These are phyloP conservation scores for Trichothecium roseum DNA, from an alignment of 2,329 filamentous ascomycete genomes.

Conservation along the genomic window DNA sequence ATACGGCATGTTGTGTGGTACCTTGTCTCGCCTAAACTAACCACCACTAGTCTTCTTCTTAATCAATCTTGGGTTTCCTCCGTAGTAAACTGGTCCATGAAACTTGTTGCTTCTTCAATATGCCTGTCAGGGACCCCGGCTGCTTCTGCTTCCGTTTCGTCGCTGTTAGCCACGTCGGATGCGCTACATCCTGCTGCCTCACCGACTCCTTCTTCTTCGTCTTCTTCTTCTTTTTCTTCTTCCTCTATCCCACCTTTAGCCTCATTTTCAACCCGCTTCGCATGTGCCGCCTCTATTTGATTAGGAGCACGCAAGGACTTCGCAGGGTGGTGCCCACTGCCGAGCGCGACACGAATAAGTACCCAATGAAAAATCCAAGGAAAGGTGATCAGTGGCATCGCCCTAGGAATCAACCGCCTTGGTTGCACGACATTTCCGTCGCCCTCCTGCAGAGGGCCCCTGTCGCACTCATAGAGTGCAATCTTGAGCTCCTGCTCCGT, in stretches of 20 bases:
- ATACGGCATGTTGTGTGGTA: too few relatives aligned
- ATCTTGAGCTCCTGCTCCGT: slow-evolving; percentile 60
- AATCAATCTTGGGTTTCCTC: too few relatives aligned
- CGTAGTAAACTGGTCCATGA: too few relatives aligned
- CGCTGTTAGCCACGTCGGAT: too few relatives aligned
- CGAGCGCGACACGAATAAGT: slow-evolving; percentile 20
- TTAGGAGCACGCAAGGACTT: slow-evolving; percentile 2
- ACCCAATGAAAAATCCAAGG: slow-evolving; percentile 80
- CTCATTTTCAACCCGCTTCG: background rate
- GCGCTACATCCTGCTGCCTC: background rate
- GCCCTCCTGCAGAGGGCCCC: slow-evolving; percentile 19
- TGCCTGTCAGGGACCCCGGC: too few relatives aligned
- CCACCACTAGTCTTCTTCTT: too few relatives aligned
- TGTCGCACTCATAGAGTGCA: slow-evolving; percentile 38
- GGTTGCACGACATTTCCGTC: slow-evolving; percentile 13
- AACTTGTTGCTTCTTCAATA: too few relatives aligned
- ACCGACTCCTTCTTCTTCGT: background rate
- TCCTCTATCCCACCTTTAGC: background rate
- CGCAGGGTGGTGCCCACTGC: slow-evolving; percentile 12
- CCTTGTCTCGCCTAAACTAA: too few relatives aligned
- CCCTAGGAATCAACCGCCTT: slow-evolving; percentile 14
- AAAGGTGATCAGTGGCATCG: slow-evolving; percentile 80
- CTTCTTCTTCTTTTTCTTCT: background rate
- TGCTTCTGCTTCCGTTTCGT: too few relatives aligned
- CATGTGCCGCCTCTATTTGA: background rate